These are phyloP conservation scores for Phytophthora kernoviae DNA, from an alignment of 352 stramenopile species.

Conservation along the genomic window DNA sequence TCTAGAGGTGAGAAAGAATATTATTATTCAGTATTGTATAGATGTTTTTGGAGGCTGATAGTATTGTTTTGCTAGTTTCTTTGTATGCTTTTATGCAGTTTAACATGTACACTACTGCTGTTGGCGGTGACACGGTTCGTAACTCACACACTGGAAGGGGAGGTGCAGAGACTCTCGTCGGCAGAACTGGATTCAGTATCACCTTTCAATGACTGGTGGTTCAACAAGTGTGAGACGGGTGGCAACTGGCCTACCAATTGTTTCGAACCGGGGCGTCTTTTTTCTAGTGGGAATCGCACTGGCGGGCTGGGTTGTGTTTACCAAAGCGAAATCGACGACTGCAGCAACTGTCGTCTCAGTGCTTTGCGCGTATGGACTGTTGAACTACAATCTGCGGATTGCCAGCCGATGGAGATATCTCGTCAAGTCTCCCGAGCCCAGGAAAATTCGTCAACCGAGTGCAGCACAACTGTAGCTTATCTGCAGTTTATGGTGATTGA, in stretches of 20 bases:
- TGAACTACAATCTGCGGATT: conserved; percentile 74
- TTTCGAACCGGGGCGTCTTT: conserved; percentile 66
- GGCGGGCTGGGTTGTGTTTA: conserved; percentile 69
- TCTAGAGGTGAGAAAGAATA: conserved; percentile 48
- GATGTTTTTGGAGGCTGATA: neutral
- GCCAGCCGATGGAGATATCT: conserved; percentile 77
- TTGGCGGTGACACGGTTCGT: conserved; percentile 79
- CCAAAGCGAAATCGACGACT: conserved; percentile 31
- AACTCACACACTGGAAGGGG: conserved; percentile 75
- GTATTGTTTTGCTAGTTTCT: conserved; percentile 47
- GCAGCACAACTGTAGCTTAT: conserved; percentile 23
- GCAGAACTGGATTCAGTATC: conserved; percentile 70
- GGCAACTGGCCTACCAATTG: conserved; percentile 69
- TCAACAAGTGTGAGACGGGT: conserved; percentile 69
- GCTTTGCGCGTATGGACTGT: conserved; percentile 47
- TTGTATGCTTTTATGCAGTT: conserved; percentile 73
- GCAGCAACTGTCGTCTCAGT: conserved; percentile 53
- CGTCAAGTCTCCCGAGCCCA: conserved; percentile 55
- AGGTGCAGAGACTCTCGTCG: conserved; percentile 57
- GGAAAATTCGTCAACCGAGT: conserved; percentile 15
- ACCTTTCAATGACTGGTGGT: conserved; percentile 75
- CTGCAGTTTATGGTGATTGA: neutral
- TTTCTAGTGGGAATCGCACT: conserved; percentile 66
- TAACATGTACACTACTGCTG: conserved; percentile 75
- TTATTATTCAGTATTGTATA: neutral